Evolutionary conservation across 148 eudicot genomes (phyloP), one percentile per base, ranked within the genome.

Genomic region (Tetragonia tetragonoides): DNA sequence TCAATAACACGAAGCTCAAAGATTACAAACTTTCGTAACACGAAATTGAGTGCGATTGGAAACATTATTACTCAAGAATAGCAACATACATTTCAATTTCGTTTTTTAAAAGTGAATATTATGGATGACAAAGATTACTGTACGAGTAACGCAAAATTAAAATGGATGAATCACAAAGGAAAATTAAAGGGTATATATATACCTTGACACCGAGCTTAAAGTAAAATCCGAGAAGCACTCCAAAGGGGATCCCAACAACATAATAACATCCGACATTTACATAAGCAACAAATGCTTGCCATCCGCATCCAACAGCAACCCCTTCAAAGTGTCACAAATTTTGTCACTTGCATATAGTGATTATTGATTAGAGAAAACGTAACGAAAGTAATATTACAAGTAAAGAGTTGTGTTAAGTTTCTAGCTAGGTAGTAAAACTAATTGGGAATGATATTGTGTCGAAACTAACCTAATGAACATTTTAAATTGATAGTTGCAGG

Each of bases 201-300:
- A 88, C 90, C 90, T 88, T 88, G n/a, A 83, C 90, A 9, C 90
- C 90, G 37, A 82, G 82, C 47, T 86, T 79, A n/a, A 86, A 86
- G 73, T 86, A 72, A 68, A 88, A 88, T n/a, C 88, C 90, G 23
- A 88, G 90, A 9, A 88, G 77, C 10, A 77, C 83, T 4, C 88
- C 88, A 42, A 80, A 10, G 15, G 90, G 90, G 17, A 88, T 64
- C 10, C 90, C 90, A 23, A 88, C 61, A 2, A 84, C 77, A 65
- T 88, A 88, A 67, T 86, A 88, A 46, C 88, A 86, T 78, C 80
- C 88, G 17, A 88, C 79, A 71, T 88, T 88, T 8, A 88, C 87
- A 69, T 88, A 88, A 9, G 90, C 90, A 20, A 88, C 90, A 78
- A 88, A 86, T 53, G 87, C 82, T 86, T 88, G 90, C 90, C 90